phyloP scores from a whole-genome alignment of 2,329 filamentous ascomycete species.

The Xylaria digitata region DNA sequence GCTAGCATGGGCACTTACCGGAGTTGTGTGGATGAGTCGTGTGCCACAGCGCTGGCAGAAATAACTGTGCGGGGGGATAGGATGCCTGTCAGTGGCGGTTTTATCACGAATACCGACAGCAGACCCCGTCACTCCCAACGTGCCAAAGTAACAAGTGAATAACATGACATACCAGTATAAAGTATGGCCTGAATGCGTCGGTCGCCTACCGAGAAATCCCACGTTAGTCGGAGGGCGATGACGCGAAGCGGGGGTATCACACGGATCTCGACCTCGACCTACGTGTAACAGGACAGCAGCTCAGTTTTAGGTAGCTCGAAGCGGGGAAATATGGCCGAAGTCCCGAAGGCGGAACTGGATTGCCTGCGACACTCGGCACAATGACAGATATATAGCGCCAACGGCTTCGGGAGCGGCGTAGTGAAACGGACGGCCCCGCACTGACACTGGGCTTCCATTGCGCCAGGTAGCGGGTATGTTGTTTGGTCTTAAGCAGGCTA shows the following conservation, averaged over 20 bases:
- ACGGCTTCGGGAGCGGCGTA: constrained; percentile 68
- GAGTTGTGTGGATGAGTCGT: constrained; percentile 70
- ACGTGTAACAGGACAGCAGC: constrained; percentile 66
- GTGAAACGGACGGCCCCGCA: constrained; percentile 72
- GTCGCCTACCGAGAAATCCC: constrained; percentile 56
- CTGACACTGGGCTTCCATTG: constrained; percentile 71
- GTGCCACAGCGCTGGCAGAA: constrained; percentile 76
- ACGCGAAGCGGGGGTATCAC: not conserved
- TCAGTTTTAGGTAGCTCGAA: constrained; percentile 66
- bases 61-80: constrained; percentile 57
- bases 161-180: constrained; percentile 64
- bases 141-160: not conserved
- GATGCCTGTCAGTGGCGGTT: constrained; percentile 9
- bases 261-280: constrained; percentile 45
- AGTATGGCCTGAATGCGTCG: constrained; percentile 66
- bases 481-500: too few species aligned
- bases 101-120: not conserved
- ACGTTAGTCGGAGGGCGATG: constrained; percentile 15
- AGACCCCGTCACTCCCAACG: not conserved
- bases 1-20: constrained; percentile 54
- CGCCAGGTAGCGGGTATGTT: constrained; percentile 3
- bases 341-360: constrained; percentile 73
- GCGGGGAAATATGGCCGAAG: constrained; percentile 76
- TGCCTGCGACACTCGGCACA: constrained; percentile 74
- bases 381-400: constrained; percentile 78